phyloP scores from a whole-genome alignment of 2,329 filamentous ascomycete genomes.

The Fusarium sp. region DNA sequence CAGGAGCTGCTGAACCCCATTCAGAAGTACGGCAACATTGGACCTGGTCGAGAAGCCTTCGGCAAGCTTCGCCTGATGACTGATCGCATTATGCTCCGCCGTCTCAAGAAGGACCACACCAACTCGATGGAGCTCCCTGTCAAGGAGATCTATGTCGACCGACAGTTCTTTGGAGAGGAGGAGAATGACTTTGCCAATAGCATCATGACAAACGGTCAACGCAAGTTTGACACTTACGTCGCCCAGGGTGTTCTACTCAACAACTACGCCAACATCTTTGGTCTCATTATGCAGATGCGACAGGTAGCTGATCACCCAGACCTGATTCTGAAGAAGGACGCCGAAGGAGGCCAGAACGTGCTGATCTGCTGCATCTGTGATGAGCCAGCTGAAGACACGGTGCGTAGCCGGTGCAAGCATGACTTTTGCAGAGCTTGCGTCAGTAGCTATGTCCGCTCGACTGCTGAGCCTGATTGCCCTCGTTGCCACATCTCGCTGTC shows the following conservation, averaged over 20 bases:
- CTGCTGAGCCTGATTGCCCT: slow-evolving; percentile 83
- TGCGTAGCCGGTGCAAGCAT: slow-evolving; percentile 91
- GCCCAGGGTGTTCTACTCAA: slow-evolving; percentile 93
- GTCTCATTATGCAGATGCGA: slow-evolving; percentile 98
- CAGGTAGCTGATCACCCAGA: slow-evolving; percentile 98
- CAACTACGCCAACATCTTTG: slow-evolving; percentile 99
- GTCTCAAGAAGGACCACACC: slow-evolving; percentile 92
- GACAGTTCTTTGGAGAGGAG: slow-evolving; percentile 96
- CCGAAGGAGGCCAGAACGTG: slow-evolving; percentile 87
- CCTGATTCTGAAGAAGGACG: slow-evolving; percentile 88
- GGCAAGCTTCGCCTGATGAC: slow-evolving; percentile 88
- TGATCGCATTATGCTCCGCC: slow-evolving; percentile 93
- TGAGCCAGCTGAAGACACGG: slow-evolving; percentile 93
- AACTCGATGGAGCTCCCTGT: slow-evolving; percentile 96
- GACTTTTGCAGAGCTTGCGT: slow-evolving; percentile 66
- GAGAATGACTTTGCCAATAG: slow-evolving; percentile 95
- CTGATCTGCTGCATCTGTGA: slow-evolving; percentile 96
- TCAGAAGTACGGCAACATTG: slow-evolving; percentile 68
- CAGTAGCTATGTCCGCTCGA: slow-evolving; percentile 73
- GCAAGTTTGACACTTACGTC: slow-evolving; percentile 96
- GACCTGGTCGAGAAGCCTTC: slow-evolving; percentile 76
- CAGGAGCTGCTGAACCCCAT: slow-evolving; percentile 93
- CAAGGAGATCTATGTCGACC: slow-evolving; percentile 91
- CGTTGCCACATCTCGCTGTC: slow-evolving; percentile 89
- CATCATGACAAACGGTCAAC: slow-evolving; percentile 91